Percentiles rank a stretch among this genome's conserved stretches.
Evolutionary conservation across 2,329 filamentous ascomycete genomes (phyloP).

Genomic region (Claviceps purpurea): DNA sequence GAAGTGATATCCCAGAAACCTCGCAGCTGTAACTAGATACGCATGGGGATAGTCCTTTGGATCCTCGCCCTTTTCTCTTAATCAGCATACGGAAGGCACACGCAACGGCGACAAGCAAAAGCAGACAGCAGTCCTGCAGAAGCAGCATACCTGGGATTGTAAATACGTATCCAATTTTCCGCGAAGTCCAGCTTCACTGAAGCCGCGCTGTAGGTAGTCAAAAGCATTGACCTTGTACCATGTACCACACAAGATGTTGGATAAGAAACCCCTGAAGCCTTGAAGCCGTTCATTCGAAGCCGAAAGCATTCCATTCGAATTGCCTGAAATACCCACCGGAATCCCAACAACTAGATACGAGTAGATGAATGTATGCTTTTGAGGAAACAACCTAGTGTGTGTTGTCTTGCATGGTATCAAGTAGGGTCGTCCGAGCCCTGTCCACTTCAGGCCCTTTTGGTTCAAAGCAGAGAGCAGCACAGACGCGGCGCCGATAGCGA

Average conservation of each 20-base stretch:
- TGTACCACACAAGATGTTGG: constrained; percentile 3
- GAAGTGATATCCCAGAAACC: constrained; percentile 56
- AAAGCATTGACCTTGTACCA: constrained; percentile 49
- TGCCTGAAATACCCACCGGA: constrained; percentile 48
- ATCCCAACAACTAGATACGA: constrained; percentile 58
- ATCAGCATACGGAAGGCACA: neutral
- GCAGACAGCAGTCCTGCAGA: neutral
- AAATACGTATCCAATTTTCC: constrained; percentile 51
- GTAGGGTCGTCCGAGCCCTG: constrained; percentile 23
- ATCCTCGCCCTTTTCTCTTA: constrained; percentile 36
- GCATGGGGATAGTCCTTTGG: constrained; percentile 49
- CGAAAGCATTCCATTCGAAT: constrained; percentile 43
- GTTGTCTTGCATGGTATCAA: constrained; percentile 53
- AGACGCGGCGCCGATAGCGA: neutral
- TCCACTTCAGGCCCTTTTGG: constrained; percentile 1
- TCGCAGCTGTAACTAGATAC: constrained; percentile 58
- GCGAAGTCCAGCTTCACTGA: constrained; percentile 38
- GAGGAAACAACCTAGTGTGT: constrained; percentile 53
- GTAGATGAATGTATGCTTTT: constrained; percentile 55
- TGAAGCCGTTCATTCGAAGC: constrained; percentile 15
- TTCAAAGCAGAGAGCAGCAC: neutral
- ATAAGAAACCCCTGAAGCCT: neutral
- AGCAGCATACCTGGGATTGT: constrained; percentile 33
- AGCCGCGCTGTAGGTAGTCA: constrained; percentile 48
- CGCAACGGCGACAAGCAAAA: constrained; percentile 5